Conservation (phyloP, 129 eudicot genomes). For the carrot (Daucus carota) region DNA sequence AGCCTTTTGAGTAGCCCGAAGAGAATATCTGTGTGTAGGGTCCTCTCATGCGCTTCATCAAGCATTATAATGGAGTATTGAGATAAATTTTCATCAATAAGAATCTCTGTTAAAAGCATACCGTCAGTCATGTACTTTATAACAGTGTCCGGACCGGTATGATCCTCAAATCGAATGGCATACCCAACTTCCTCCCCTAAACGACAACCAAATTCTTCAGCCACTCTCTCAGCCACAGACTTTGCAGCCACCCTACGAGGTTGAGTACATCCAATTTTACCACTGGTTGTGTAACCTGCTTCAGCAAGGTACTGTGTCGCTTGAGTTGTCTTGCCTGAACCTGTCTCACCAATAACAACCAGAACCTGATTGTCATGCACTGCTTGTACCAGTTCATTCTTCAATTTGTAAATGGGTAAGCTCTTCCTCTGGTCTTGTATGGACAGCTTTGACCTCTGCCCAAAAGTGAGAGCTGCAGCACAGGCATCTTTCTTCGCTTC, state of each 20-base stretch:
- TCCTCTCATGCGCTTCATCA: constrained; percentile 94
- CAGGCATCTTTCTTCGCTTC: constrained; percentile 91
- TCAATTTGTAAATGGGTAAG: constrained; percentile 70
- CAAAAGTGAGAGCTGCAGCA: constrained; percentile 76
- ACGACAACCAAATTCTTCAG: constrained; percentile 87
- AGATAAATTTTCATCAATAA: constrained; percentile 54
- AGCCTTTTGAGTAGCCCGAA: constrained; percentile 71
- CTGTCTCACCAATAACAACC: constrained; percentile 84
- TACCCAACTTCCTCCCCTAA: constrained; percentile 95
- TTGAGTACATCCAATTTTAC: constrained; percentile 81
- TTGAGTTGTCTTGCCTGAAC: constrained; percentile 86
- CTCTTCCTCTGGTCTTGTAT: constrained; percentile 87
- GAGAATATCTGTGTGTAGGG: constrained; percentile 82
- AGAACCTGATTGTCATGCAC: constrained; percentile 72
- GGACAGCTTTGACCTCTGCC: constrained; percentile 81
- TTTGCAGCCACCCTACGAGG: constrained; percentile 93
- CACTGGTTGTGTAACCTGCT: constrained; percentile 83
- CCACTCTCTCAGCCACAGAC: constrained; percentile 90
- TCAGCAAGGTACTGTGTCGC: constrained; percentile 80
- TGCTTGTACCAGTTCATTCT: constrained; percentile 77
- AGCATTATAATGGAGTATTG: constrained; percentile 84
- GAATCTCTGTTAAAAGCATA: constrained; percentile 68
- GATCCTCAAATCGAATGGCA: constrained; percentile 91
- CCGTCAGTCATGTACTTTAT: constrained; percentile 96
- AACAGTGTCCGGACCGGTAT: constrained; percentile 85